These are phyloP conservation scores for Hordeum pubiflorum DNA, from an alignment of 202 grass and related monocot genomes.

Conservation along the genomic window DNA sequence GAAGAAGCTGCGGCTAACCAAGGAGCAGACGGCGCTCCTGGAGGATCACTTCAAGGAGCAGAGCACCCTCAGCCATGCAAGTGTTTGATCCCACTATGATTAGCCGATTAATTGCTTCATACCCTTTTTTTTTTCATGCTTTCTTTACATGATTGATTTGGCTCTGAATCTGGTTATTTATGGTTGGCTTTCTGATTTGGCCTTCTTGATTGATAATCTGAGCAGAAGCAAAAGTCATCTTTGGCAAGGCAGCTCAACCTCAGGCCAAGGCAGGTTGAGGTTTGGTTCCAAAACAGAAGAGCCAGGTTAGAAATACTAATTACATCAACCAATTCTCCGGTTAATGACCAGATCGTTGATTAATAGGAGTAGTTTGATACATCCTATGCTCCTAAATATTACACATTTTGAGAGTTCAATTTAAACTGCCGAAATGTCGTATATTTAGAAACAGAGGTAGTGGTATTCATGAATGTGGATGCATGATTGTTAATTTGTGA, in stretches of 20 bases:
- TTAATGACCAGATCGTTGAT: no score
- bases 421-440: no score
- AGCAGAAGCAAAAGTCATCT: conserved; percentile 54
- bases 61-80: conserved; percentile 58
- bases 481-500: background rate
- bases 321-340: background rate
- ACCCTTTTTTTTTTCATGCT: background rate
- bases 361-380: no score
- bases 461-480: background rate
- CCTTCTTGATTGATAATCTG: conserved; percentile 15
- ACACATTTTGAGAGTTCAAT: no score
- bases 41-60: conserved; percentile 58
- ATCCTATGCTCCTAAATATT: no score
- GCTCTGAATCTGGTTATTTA: background rate
- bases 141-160: background rate
- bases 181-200: background rate
- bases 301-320: conserved; percentile 37
- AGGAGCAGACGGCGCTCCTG: conserved; percentile 57
- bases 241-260: conserved; percentile 57
- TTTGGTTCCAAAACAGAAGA: conserved; percentile 79
- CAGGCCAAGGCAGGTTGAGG: conserved; percentile 63
- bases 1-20: conserved; percentile 59
- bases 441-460: no score
- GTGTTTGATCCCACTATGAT: background rate
- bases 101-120: background rate